Evolutionary conservation across 345 rosid species (phyloP).

Genomic region (Eucalyptus pauciflora): DNA sequence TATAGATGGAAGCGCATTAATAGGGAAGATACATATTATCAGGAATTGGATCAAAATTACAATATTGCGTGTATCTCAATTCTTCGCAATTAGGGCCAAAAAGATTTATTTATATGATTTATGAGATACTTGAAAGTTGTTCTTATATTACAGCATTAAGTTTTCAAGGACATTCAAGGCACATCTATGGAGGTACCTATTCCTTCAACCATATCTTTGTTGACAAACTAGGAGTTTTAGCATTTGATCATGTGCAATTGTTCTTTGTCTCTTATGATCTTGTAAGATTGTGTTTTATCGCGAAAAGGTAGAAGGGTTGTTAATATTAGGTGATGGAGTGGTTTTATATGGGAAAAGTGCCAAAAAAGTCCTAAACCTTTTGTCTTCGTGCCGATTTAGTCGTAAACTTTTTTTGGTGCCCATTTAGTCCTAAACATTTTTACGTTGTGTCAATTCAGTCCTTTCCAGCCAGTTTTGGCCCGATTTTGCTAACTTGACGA

Average conservation of each 20-base stretch:
- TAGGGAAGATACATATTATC: constrained; percentile 74
- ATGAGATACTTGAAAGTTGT: neutral
- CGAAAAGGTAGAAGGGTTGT: neutral
- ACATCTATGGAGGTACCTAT: constrained; percentile 10
- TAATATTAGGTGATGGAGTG: neutral
- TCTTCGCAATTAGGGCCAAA: neutral
- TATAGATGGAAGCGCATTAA: constrained; percentile 59
- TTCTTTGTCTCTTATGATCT: neutral
- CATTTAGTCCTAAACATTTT: no score
- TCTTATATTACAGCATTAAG: neutral
- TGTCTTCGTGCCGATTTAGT: no score
- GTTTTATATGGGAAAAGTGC: neutral
- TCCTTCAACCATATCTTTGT: constrained; percentile 34
- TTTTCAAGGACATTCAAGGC: constrained; percentile 64
- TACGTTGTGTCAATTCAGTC: no score
- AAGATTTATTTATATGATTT: neutral
- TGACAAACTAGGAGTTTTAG: constrained; percentile 55
- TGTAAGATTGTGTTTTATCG: no score
- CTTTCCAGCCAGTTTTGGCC: no score
- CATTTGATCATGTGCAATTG: neutral
- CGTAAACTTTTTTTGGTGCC: no score
- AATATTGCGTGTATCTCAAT: constrained; percentile 38
- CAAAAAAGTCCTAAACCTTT: no score
- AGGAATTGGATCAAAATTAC: constrained; percentile 63
- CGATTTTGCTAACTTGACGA: no score